Evolutionary conservation across 176 grass and related monocot species (phyloP), one percentile per base, ranked within the genome.

Genomic region (Tillandsia fasciculata): DNA sequence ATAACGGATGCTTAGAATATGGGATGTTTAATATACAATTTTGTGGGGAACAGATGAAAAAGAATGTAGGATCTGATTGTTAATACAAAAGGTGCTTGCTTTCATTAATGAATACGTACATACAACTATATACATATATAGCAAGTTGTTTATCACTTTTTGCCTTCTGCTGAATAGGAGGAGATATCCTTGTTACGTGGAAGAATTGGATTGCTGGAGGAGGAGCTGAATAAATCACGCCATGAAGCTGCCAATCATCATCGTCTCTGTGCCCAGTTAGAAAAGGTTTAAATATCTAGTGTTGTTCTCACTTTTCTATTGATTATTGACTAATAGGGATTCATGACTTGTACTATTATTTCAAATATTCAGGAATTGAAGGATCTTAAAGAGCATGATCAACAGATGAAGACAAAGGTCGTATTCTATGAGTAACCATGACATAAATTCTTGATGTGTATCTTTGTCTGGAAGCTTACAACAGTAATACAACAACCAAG

Each of bases 321-420:
- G 26, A 77, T 66, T 15, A 67, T 29, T 33, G 51, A 52, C 53
- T 79, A 52, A 53, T 48, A 67, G 64, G 67, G 26, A 57, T 70
- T n/a, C 68, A 61, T 79, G 75, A 88, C 61, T 49, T 79, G 49
- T 74, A 6, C 17, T 66, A 80, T 74, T 18, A 53, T 64, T 79
- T 75, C 74, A 58, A 70, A 77, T 87, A 15, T 49, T 58, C 69
- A 99, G 95, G 95, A 94, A 85, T 69, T 91, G 80, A 94, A 91
- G 87, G 90, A 94, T 64, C 56, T 86, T 67, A 99, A 94, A 88
- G 95, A 99, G 49, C 84, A 84, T 69, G 84, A 90, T 64, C 95
- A 94, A 65, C 87, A 91, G 80, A 86, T 83, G 72, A 94, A 90
- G 79, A 79, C 78, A 74, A 93, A 99, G 90, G 95, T 99, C 73